Percentiles rank a stretch among this genome's conserved stretches.
Evolutionary conservation across 164 flowering plant species (phyloP).

Genomic region (Taxillus chinensis): DNA sequence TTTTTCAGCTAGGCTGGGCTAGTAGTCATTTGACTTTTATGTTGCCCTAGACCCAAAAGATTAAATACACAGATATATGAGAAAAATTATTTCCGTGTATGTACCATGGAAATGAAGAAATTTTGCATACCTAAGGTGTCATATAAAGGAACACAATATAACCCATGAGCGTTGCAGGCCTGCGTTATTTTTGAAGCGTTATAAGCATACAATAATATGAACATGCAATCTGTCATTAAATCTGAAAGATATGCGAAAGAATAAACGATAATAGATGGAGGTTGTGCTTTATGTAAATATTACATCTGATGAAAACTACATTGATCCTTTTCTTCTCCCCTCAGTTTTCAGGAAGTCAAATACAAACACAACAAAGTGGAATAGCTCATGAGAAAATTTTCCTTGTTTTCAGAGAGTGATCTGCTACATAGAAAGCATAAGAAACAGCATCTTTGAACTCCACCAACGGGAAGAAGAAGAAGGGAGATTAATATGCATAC

Average conservation of each 20-base stretch:
- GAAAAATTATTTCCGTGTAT: too few relatives aligned
- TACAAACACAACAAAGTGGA: too few relatives aligned
- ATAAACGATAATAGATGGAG: not conserved
- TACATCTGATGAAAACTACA: too few relatives aligned
- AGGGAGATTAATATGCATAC: too few relatives aligned
- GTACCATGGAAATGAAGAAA: not conserved
- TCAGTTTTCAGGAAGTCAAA: too few relatives aligned
- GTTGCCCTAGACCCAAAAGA: not conserved
- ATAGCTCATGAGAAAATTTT: too few relatives aligned
- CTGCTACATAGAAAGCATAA: too few relatives aligned
- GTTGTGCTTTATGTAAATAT: too few relatives aligned
- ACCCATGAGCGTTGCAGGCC: constrained; percentile 1
- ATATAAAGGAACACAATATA: constrained; percentile 1
- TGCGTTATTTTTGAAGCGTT: not conserved
- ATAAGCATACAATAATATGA: not conserved
- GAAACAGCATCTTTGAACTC: too few relatives aligned
- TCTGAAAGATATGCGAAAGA: not conserved
- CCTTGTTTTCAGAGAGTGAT: too few relatives aligned
- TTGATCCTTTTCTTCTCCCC: too few relatives aligned
- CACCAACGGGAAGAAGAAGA: too few relatives aligned
- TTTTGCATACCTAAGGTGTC: constrained; percentile 1
- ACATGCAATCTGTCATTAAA: not conserved
- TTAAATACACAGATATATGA: not conserved
- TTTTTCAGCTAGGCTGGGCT: not conserved
- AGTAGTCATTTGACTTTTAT: not conserved